These are phyloP conservation scores for Rhizopogon vinicolor DNA, from an alignment of 768 basidiomycete genomes.

Conservation along the genomic window DNA sequence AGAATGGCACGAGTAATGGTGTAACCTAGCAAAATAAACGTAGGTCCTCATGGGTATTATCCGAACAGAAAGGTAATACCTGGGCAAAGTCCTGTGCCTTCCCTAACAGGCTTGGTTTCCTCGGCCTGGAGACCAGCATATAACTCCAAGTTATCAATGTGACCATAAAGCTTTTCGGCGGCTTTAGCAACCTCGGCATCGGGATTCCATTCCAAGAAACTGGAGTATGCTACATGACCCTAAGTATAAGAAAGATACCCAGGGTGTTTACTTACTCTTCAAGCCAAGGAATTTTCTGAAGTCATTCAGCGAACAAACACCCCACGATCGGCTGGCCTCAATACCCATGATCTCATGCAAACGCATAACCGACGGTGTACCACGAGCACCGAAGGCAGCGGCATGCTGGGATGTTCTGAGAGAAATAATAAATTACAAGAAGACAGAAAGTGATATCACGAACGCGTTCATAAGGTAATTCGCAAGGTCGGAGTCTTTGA, in stretches of 20 bases:
- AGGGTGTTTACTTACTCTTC: slow-evolving; percentile 45
- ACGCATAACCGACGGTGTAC: slow-evolving; percentile 69
- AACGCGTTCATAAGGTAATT: slow-evolving; percentile 63
- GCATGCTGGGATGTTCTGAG: slow-evolving; percentile 68
- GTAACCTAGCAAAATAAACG: slow-evolving; percentile 45
- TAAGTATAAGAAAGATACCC: background rate
- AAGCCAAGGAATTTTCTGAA: slow-evolving; percentile 81
- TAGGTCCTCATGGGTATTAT: background rate
- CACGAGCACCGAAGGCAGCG: slow-evolving; percentile 68
- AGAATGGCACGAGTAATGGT: slow-evolving; percentile 85
- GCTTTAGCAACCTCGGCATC: slow-evolving; percentile 60
- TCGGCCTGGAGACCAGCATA: slow-evolving; percentile 82
- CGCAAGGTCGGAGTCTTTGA: slow-evolving; percentile 71
- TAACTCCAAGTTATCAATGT: slow-evolving; percentile 74
- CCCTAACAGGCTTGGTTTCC: slow-evolving; percentile 68
- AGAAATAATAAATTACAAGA: background rate
- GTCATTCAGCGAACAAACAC: slow-evolving; percentile 79
- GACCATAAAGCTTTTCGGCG: slow-evolving; percentile 74
- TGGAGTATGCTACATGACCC: slow-evolving; percentile 47
- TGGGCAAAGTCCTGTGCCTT: slow-evolving; percentile 83
- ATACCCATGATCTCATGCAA: slow-evolving; percentile 85
- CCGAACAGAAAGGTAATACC: slow-evolving; percentile 33
- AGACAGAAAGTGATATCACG: slow-evolving; percentile 18
- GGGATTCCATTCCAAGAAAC: slow-evolving; percentile 81
- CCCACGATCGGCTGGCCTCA: slow-evolving; percentile 71